phyloP scores from a whole-genome alignment of 495 filamentous ascomycete species.

The Thozetella sp. region DNA sequence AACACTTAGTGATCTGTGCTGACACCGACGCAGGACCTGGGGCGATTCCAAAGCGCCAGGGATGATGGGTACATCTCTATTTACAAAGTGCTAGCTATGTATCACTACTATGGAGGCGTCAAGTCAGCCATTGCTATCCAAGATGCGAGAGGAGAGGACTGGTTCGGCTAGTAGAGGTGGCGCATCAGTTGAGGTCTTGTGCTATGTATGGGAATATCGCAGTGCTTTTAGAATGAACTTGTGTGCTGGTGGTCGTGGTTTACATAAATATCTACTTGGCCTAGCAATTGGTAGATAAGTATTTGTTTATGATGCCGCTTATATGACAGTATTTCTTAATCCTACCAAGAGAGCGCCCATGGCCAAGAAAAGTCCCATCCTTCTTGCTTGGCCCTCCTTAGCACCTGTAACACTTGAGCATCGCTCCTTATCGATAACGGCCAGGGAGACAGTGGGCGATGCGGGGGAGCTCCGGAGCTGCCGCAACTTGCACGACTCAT shows the following conservation, averaged over 20 bases:
- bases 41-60: background rate
- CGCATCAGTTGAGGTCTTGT: background rate
- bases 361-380: too few relatives aligned
- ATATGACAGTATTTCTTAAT: too few relatives aligned
- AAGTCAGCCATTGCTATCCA: background rate
- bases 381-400: too few relatives aligned
- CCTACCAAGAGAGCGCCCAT: too few relatives aligned
- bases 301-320: too few relatives aligned
- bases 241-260: too few relatives aligned
- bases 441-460: background rate
- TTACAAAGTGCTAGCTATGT: background rate
- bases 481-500: background rate
- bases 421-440: background rate
- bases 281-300: too few relatives aligned
- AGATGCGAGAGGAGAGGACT: background rate
- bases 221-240: background rate
- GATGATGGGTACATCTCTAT: background rate
- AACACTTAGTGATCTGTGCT: background rate
- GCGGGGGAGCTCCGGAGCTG: background rate
- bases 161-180: conserved; percentile 1
- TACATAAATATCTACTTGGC: too few relatives aligned
- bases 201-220: background rate
- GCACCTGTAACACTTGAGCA: too few relatives aligned
- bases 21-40: background rate
- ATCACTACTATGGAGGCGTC: background rate